Conservation (phyloP, 2,329 filamentous ascomycete genomes). For the Fusarium lyarnte region DNA sequence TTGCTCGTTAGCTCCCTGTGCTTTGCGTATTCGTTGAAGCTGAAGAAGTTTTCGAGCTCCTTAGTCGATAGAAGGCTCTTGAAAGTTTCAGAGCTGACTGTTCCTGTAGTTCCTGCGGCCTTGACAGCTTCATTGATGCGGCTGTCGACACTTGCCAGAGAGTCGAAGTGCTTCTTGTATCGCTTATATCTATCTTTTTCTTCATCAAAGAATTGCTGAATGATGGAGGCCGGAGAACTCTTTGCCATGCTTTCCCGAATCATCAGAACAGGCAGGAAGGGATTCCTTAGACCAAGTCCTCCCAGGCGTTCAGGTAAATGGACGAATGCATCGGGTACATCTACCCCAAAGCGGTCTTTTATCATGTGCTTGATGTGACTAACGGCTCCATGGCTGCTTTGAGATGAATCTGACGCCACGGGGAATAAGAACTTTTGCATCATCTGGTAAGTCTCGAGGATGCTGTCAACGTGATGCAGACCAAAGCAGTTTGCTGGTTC, state of each 20-base stretch:
- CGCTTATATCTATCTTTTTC: not conserved
- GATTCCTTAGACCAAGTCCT: not conserved
- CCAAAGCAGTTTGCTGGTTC: constrained; percentile 1
- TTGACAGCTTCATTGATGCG: not conserved
- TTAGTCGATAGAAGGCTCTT: not conserved
- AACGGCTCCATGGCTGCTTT: not conserved
- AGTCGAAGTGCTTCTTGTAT: not conserved
- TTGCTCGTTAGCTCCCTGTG: not conserved
- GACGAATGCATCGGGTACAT: not conserved
- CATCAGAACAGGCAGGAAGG: not conserved
- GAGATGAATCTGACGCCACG: not conserved
- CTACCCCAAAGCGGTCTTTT: not conserved
- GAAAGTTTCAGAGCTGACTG: not conserved
- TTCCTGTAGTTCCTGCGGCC: not conserved
- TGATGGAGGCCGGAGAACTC: not conserved
- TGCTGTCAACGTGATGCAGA: not conserved
- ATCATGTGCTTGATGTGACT: not conserved
- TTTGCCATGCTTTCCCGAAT: not conserved
- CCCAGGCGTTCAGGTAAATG: not conserved
- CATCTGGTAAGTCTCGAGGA: not conserved
- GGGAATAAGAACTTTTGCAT: not conserved
- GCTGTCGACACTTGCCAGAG: not conserved
- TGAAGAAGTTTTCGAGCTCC: not conserved
- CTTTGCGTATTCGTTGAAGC: not conserved
- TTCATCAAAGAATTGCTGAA: not conserved